Conservation (phyloP, 805 yeast species). For the Nakazawaea peltata region DNA sequence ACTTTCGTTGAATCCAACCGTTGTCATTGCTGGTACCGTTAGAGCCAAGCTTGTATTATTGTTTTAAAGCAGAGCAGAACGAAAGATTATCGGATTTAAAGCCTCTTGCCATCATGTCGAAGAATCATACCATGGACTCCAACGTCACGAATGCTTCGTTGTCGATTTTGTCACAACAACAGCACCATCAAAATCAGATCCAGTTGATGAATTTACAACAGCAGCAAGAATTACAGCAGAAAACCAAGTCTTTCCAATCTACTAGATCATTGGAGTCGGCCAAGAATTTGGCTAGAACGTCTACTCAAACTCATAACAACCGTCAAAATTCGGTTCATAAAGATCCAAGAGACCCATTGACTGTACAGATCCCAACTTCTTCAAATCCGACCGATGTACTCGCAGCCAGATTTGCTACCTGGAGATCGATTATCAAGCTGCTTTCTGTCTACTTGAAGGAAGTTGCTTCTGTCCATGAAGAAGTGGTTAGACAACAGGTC, state of each 20-base stretch:
- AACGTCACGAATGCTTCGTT: slow-evolving; percentile 10
- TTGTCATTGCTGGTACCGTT: too few species aligned
- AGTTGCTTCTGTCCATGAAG: slow-evolving; percentile 80
- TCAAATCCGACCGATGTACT: slow-evolving; percentile 83
- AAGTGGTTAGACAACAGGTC: slow-evolving; percentile 73
- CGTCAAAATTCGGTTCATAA: slow-evolving; percentile 12
- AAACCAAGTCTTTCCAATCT: slow-evolving; percentile 33
- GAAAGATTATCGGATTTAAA: not conserved
- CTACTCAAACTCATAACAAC: slow-evolving; percentile 1
- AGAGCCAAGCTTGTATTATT: too few species aligned
- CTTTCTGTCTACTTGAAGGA: slow-evolving; percentile 70
- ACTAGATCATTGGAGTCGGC: slow-evolving; percentile 20
- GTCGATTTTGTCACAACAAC: slow-evolving; percentile 29
- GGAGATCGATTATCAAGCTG: slow-evolving; percentile 76
- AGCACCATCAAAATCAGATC: slow-evolving; percentile 35
- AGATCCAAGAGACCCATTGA: slow-evolving; percentile 43
- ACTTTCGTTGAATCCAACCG: too few species aligned
- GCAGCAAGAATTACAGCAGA: slow-evolving; percentile 25
- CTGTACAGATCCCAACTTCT: slow-evolving; percentile 42
- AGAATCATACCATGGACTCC: slow-evolving; percentile 10
- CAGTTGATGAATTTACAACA: slow-evolving; percentile 38
- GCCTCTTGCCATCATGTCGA: slow-evolving; percentile 2
- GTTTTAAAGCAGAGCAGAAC: not conserved
- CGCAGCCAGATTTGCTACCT: slow-evolving; percentile 76
- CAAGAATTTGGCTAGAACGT: slow-evolving; percentile 5